A percentile compares a stretch with the other conserved stretches of the same genome.
These are phyloP conservation scores for Arthrobotrys conoides DNA, from an alignment of 2,329 filamentous ascomycete genomes.

Conservation along the genomic window DNA sequence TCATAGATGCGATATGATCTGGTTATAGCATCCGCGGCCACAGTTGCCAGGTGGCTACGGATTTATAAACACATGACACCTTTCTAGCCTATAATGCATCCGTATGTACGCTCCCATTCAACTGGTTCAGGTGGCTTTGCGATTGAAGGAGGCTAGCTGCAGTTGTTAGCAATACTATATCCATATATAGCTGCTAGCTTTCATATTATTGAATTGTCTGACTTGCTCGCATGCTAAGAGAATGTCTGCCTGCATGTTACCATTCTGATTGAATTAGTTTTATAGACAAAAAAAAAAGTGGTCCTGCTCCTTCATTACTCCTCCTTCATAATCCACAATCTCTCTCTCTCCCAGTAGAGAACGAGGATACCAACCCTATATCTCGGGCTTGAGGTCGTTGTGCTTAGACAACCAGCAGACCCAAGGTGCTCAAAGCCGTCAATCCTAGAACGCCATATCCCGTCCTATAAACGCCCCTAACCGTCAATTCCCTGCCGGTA, in stretches of 20 bases:
- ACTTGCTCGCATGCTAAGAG: neutral
- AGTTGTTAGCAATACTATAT: too few species aligned
- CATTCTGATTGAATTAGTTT: constrained; percentile 26
- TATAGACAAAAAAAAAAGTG: constrained; percentile 21
- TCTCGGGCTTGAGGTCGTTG: neutral
- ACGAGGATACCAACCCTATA: neutral
- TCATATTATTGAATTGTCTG: neutral
- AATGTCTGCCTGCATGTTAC: constrained; percentile 22
- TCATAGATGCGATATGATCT: too few species aligned
- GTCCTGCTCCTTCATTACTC: constrained; percentile 3
- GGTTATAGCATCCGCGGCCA: too few species aligned
- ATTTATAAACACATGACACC: neutral
- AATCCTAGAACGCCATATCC: constrained; percentile 76
- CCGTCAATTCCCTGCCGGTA: constrained; percentile 74
- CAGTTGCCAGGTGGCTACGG: neutral
- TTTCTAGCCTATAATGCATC: neutral
- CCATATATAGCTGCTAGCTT: too few species aligned
- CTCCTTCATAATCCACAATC: neutral
- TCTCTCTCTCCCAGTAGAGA: neutral
- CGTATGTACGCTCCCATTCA: neutral
- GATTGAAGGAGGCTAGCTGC: neutral
- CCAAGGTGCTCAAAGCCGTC: constrained; percentile 70
- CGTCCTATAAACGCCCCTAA: constrained; percentile 76
- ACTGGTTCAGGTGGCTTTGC: neutral
- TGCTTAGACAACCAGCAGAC: constrained; percentile 63